phyloP scores from a whole-genome alignment of 2,329 filamentous ascomycete species.

The Arthroderma sp. region DNA sequence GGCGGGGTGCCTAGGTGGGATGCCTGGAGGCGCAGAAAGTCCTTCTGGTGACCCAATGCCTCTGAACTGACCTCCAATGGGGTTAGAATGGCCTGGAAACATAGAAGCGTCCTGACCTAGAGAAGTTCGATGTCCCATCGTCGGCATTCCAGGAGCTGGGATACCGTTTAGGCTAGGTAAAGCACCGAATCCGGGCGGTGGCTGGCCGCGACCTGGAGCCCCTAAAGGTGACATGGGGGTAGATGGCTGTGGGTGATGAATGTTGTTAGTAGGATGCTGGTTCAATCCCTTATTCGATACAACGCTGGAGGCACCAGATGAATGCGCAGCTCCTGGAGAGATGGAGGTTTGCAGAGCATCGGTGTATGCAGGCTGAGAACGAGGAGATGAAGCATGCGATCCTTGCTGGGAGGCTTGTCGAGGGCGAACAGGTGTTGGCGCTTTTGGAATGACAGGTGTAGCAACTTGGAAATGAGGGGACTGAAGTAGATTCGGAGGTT shows the following conservation, averaged over 20 bases:
- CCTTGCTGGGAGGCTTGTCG: slow-evolving; percentile 72
- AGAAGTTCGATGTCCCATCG: slow-evolving; percentile 41
- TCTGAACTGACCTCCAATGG: slow-evolving; percentile 44
- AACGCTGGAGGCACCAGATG: slow-evolving; percentile 52
- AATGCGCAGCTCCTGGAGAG: slow-evolving; percentile 51
- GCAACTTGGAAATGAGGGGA: slow-evolving; percentile 72
- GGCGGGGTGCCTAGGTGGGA: slow-evolving; percentile 49
- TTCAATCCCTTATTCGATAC: slow-evolving; percentile 47
- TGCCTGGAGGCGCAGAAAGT: slow-evolving; percentile 46
- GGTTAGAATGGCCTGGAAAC: slow-evolving; percentile 41
- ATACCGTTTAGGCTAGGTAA: slow-evolving; percentile 46
- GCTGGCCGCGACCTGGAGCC: slow-evolving; percentile 49
- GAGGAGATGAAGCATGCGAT: slow-evolving; percentile 55
- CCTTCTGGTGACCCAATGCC: slow-evolving; percentile 41
- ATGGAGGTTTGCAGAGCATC: slow-evolving; percentile 53
- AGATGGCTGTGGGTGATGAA: slow-evolving; percentile 47
- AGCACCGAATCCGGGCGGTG: slow-evolving; percentile 38
- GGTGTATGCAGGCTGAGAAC: slow-evolving; percentile 33
- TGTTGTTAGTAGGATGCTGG: slow-evolving; percentile 36
- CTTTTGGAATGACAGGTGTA: slow-evolving; percentile 71
- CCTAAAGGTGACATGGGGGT: slow-evolving; percentile 54
- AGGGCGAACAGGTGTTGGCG: slow-evolving; percentile 63
- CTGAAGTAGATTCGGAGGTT: slow-evolving; percentile 44
- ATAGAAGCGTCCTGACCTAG: slow-evolving; percentile 44
- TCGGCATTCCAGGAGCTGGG: slow-evolving; percentile 43